Base-by-base conservation (phyloP, 2,329 filamentous ascomycete genomes). In the Claviceps sp. region DNA sequence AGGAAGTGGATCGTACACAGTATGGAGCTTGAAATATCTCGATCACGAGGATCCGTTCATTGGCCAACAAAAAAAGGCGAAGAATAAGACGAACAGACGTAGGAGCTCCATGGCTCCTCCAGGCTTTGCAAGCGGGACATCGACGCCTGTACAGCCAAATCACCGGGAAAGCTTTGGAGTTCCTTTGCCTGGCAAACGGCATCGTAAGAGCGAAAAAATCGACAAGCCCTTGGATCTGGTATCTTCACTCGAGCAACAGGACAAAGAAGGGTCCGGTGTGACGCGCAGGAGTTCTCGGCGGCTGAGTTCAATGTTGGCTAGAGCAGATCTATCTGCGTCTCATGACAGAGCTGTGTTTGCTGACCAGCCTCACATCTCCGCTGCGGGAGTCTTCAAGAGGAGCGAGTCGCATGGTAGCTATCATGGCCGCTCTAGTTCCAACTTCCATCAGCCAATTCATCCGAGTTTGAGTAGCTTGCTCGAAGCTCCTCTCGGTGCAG, bases 231-330 rank as follows among this genome's bases (percentile, higher is more conserved):
- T 81, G 43, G 82, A 87, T 56, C 72, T 88, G 44, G 84, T 83
- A 3, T 77, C 84, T 2, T 80, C 84, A 1, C 68, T 91, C n/a
- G 85, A 87, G 52, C 78, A 85, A 48, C 68, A 70, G 43, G 85
- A 89, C 52, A 76, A 76, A 50, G 72, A 77, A 52, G 73, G 70
- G 11, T 63, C 66, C n/a, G 72, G 74, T 16, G 72, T 73, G 13
- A 75, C 75, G 0, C 70, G 80, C 49, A 73, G 80, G 54, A 80
- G 79, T 55, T 84, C 81, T 18, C 81, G 93, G 44, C 81, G 93
- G 49, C 85, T 97, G 26, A 98, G 93, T 70, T 97, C 91, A 16
- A 78, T 95, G 69, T 74, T 96, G 50, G 90, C 90, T 16, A 78
- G 91, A 60, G 86, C 87, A 36, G 91, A 96, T 63, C 72, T 96